Evolutionary conservation across 1,139 yeast genomes (phyloP).

Genomic region (Magnusiomyces ingens): DNA sequence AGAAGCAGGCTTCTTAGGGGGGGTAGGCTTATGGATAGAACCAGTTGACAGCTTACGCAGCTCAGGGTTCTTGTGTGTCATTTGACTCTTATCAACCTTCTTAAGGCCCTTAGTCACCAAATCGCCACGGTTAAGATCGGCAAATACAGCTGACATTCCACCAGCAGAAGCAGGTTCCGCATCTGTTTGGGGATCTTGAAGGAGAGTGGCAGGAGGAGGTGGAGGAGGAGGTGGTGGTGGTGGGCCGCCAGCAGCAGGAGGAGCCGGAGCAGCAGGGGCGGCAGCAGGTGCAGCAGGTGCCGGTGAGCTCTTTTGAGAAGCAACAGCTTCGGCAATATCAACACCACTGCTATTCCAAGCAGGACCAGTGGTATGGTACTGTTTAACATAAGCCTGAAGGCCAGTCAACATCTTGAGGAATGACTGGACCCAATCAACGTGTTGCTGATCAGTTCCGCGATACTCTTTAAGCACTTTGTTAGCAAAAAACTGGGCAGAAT

Average conservation of each 20-base stretch:
- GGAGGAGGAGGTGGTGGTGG: conserved; percentile 60
- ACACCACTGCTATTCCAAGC: conserved; percentile 58
- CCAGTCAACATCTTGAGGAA: conserved; percentile 60
- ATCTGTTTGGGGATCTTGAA: conserved; percentile 35
- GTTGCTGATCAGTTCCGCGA: conserved; percentile 59
- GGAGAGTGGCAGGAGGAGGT: conserved; percentile 72
- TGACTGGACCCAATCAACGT: conserved; percentile 73
- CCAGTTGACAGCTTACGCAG: conserved; percentile 42
- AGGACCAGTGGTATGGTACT: conserved; percentile 74
- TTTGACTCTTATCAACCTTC: conserved; percentile 87
- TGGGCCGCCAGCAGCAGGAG: conserved; percentile 36
- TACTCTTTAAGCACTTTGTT: conserved; percentile 81
- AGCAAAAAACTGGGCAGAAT: conserved; percentile 90
- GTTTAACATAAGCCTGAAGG: conserved; percentile 65
- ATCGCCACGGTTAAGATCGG: conserved; percentile 84
- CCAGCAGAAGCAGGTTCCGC: conserved; percentile 36
- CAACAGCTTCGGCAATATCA: conserved; percentile 32
- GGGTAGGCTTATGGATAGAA: conserved; percentile 42
- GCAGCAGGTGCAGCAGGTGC: conserved; percentile 25
- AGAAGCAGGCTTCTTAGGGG: conserved; percentile 72
- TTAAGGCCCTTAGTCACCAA: conserved; percentile 75
- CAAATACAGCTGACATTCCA: conserved; percentile 83
- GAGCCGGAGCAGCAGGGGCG: conserved; percentile 31
- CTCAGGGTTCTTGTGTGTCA: conserved; percentile 91
- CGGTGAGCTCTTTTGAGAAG: conserved; percentile 19